Percentiles rank a stretch among this genome's conserved stretches.
Conservation (phyloP, 2,329 filamentous ascomycete genomes). For the Fusarium austroafricanum region DNA sequence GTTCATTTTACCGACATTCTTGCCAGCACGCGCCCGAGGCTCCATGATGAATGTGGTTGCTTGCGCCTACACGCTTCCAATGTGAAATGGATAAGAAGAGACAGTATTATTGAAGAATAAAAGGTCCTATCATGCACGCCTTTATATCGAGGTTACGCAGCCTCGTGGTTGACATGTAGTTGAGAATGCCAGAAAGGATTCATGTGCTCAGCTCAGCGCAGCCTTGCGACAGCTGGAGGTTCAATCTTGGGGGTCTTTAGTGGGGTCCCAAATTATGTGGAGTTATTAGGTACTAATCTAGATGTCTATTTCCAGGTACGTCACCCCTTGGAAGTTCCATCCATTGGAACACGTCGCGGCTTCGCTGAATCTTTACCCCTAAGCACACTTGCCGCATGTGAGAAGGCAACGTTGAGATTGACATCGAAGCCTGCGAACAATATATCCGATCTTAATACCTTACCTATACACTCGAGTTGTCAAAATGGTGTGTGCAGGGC, state of each 20-base stretch:
- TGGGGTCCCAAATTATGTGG: conserved; percentile 39
- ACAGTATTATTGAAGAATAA: background rate
- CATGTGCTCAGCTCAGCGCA: conserved; percentile 22
- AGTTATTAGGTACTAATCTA: too few relatives aligned
- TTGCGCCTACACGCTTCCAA: conserved; percentile 18
- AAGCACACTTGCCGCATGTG: conserved; percentile 46
- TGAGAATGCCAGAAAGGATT: conserved; percentile 26
- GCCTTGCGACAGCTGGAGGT: conserved; percentile 31
- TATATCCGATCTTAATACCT: background rate
- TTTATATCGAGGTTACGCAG: conserved; percentile 11
- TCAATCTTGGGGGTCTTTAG: conserved; percentile 28
- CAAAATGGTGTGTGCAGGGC: conserved; percentile 45
- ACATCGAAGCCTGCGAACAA: background rate
- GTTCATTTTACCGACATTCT: conserved; percentile 86
- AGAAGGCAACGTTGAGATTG: conserved; percentile 1
- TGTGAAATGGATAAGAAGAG: background rate
- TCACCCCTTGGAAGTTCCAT: conserved; percentile 33
- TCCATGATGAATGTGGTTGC: conserved; percentile 67
- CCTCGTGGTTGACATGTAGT: conserved; percentile 38
- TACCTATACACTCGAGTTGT: background rate
- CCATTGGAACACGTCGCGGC: conserved; percentile 34
- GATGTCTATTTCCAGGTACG: conserved; percentile 30
- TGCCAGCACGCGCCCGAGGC: conserved; percentile 79
- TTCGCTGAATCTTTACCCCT: conserved; percentile 56
- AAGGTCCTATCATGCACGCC: background rate